A percentile compares a stretch with the other conserved stretches of the same genome.
Evolutionary conservation across 768 basidiomycete genomes (phyloP).

Genomic region (Daedalea quercina): DNA sequence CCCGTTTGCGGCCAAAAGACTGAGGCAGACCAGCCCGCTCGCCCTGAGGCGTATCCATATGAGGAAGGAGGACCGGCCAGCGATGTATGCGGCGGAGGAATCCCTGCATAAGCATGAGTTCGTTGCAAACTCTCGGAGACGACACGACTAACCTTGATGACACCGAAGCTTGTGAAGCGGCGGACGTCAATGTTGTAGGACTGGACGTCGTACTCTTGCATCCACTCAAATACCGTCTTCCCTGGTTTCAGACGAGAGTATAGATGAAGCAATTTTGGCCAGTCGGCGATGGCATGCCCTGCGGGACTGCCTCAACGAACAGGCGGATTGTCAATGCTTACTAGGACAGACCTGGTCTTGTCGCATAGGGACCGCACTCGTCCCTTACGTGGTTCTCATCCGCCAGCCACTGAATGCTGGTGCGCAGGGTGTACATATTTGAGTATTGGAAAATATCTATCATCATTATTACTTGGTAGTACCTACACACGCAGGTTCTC

Average conservation of each 20-base stretch:
- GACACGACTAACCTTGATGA: slow-evolving; percentile 67
- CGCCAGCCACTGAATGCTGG: slow-evolving; percentile 82
- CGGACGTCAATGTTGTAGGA: slow-evolving; percentile 79
- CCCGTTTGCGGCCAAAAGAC: slow-evolving; percentile 14
- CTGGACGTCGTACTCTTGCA: slow-evolving; percentile 66
- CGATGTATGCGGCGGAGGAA: slow-evolving; percentile 90
- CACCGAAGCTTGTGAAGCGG: slow-evolving; percentile 94
- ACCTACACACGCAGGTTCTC: slow-evolving; percentile 37
- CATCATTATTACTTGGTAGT: slow-evolving; percentile 95
- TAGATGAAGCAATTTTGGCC: slow-evolving; percentile 80
- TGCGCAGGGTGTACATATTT: slow-evolving; percentile 92
- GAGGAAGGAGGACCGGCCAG: slow-evolving; percentile 69
- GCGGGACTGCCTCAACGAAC: not conserved
- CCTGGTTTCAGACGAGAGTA: slow-evolving; percentile 86
- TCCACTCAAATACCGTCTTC: slow-evolving; percentile 83
- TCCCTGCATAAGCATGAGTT: slow-evolving; percentile 39
- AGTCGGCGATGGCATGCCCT: slow-evolving; percentile 66
- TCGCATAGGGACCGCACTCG: slow-evolving; percentile 92
- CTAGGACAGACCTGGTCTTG: slow-evolving; percentile 50
- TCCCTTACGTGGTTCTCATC: slow-evolving; percentile 77
- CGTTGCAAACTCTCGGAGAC: not conserved
- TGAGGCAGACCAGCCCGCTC: slow-evolving; percentile 1
- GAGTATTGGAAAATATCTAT: slow-evolving; percentile 97
- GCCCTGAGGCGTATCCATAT: slow-evolving; percentile 1
- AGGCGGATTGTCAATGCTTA: not conserved